A percentile compares a stretch with the other conserved stretches of the same genome.
These are phyloP conservation scores for Fragaria iinumae DNA, from an alignment of 306 rosid species.

Conservation along the genomic window DNA sequence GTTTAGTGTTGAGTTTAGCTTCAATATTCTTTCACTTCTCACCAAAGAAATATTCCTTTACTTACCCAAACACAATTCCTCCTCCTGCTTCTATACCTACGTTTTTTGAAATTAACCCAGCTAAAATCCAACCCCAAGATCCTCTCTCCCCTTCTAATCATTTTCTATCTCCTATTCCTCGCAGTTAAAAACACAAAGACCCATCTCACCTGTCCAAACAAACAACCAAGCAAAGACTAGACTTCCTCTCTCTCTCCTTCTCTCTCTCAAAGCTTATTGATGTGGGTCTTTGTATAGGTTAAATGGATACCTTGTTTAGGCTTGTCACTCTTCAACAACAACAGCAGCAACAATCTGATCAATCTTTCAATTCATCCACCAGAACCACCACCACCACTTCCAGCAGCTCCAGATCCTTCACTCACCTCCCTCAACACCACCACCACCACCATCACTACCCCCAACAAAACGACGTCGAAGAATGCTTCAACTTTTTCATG, in stretches of 20 bases:
- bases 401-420: constrained; percentile 71
- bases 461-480: constrained; percentile 55
- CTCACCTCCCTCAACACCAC: constrained; percentile 35
- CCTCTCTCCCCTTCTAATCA: constrained; percentile 14
- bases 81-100: background rate
- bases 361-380: constrained; percentile 78
- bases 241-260: background rate
- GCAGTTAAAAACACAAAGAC: constrained; percentile 55
- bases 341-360: constrained; percentile 39
- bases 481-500: constrained; percentile 98
- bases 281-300: constrained; percentile 49
- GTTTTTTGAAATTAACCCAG: constrained; percentile 17
- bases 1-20: background rate
- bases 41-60: constrained; percentile 13
- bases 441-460: constrained; percentile 8
- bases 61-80: constrained; percentile 2
- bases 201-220: constrained; percentile 26
- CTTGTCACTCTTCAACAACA: constrained; percentile 54
- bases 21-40: constrained; percentile 4
- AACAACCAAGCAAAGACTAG: constrained; percentile 15
- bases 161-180: constrained; percentile 26
- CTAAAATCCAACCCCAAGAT: constrained; percentile 35
- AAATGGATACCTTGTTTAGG: constrained; percentile 98
- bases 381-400: constrained; percentile 53
- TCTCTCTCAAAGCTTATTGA: constrained; percentile 29